Evolutionary conservation across 768 basidiomycete genomes (phyloP).

Genomic region (Boletus pseudopeckii): DNA sequence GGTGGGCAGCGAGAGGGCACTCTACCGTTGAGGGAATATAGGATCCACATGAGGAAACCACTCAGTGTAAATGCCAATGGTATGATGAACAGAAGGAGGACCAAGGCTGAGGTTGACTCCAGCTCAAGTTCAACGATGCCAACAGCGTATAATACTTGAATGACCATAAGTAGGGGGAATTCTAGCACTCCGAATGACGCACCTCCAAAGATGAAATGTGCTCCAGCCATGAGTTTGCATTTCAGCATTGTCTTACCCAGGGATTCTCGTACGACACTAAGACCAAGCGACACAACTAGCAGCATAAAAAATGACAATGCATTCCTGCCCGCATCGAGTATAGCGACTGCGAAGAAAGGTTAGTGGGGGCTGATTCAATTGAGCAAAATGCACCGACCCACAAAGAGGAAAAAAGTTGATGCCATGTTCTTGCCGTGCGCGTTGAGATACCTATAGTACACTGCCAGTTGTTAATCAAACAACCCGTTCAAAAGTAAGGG

Average conservation of each 20-base stretch:
- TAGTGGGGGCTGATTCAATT: background rate
- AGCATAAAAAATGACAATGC: conserved; percentile 95
- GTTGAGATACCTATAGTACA: conserved; percentile 94
- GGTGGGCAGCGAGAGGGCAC: background rate
- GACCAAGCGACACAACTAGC: conserved; percentile 85
- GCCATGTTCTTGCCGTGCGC: conserved; percentile 71
- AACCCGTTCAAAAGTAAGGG: background rate
- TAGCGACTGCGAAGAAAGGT: conserved; percentile 60
- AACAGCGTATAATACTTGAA: conserved; percentile 81
- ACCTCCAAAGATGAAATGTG: conserved; percentile 96
- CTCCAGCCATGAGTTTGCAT: conserved; percentile 75
- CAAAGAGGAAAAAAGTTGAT: conserved; percentile 87
- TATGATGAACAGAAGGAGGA: conserved; percentile 86
- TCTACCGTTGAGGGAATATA: conserved; percentile 83
- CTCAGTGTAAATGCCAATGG: conserved; percentile 95
- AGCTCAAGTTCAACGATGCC: conserved; percentile 92
- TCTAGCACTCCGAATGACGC: conserved; percentile 25
- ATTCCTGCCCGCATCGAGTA: conserved; percentile 91
- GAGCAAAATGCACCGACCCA: conserved; percentile 52
- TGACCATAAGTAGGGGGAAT: conserved; percentile 7
- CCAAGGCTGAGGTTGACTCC: conserved; percentile 82
- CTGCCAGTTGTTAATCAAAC: conserved; percentile 35
- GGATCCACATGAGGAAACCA: conserved; percentile 93
- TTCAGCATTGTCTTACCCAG: conserved; percentile 81
- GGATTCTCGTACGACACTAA: conserved; percentile 88